Percentiles rank a stretch among this genome's conserved stretches.
phyloP scores from a whole-genome alignment of 257 asterid genomes.

The Orobanche coerulescens region DNA sequence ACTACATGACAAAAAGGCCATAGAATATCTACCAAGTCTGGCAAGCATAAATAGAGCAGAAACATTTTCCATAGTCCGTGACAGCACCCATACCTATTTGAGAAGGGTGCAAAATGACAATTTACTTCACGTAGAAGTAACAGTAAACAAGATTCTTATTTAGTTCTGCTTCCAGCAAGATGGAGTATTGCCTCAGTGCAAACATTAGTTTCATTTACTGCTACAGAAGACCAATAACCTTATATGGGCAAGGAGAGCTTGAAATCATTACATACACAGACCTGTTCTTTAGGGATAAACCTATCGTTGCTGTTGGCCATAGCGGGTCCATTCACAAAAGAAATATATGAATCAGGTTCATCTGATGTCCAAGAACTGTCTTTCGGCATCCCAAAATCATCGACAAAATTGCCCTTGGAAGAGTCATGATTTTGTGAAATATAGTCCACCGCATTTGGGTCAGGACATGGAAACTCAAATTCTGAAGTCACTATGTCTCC shows the following conservation, averaged over 20 bases:
- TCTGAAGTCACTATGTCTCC: conserved; percentile 40
- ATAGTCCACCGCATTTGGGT: conserved; percentile 30
- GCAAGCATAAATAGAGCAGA: conserved; percentile 2
- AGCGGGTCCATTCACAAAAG: conserved; percentile 37
- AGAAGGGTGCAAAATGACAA: background rate
- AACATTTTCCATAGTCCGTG: background rate
- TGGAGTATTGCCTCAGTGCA: conserved; percentile 1
- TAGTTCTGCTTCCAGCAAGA: conserved; percentile 24
- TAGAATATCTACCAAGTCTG: background rate
- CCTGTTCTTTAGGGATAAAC: conserved; percentile 40
- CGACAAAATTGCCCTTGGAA: conserved; percentile 26
- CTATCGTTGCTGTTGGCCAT: conserved; percentile 30
- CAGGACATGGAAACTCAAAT: conserved; percentile 39
- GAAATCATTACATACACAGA: conserved; percentile 15
- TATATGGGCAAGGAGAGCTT: background rate
- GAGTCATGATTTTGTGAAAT: conserved; percentile 29
- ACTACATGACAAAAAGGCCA: background rate
- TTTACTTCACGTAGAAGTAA: background rate
- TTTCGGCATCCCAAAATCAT: conserved; percentile 29
- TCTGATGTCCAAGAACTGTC: conserved; percentile 37
- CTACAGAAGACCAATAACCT: background rate
- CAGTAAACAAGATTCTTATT: background rate
- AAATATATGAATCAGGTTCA: conserved; percentile 28
- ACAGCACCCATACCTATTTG: no score
- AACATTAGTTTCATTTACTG: background rate